These are phyloP conservation scores for Metschnikowia drakensbergensis DNA, from an alignment of 805 yeast species.

Conservation along the genomic window DNA sequence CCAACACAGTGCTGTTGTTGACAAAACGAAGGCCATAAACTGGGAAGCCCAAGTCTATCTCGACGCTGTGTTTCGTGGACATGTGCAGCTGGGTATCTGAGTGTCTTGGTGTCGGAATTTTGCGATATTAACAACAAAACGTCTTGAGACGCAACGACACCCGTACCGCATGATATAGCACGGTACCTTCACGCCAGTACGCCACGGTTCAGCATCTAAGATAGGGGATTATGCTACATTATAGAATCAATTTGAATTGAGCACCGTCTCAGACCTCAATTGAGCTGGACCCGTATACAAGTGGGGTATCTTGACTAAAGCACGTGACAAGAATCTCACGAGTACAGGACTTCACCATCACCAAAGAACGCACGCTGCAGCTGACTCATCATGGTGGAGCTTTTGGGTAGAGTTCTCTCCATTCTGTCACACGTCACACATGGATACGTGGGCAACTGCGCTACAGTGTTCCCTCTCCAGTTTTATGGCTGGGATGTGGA, in stretches of 20 bases:
- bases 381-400: neutral
- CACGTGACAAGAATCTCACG: conserved; percentile 4
- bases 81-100: conserved; percentile 4
- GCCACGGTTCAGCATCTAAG: neutral
- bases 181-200: neutral
- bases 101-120: conserved; percentile 1
- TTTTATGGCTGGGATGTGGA: conserved; percentile 20
- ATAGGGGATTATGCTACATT: no score
- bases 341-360: neutral
- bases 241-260: neutral
- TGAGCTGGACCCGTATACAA: no score
- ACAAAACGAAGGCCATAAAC: conserved; percentile 74
- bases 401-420: conserved; percentile 13
- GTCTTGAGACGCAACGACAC: conserved; percentile 4
- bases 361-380: neutral
- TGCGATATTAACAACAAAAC: conserved; percentile 4
- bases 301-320: neutral
- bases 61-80: conserved; percentile 27
- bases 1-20: conserved; percentile 55
- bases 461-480: conserved; percentile 18
- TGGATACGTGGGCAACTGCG: conserved; percentile 20
- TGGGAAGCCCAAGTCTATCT: conserved; percentile 62
- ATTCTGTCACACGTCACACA: conserved; percentile 20
- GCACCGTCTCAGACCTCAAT: no score
- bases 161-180: conserved; percentile 2